Conservation (phyloP, 345 rosid genomes). For the Acer negundo region DNA sequence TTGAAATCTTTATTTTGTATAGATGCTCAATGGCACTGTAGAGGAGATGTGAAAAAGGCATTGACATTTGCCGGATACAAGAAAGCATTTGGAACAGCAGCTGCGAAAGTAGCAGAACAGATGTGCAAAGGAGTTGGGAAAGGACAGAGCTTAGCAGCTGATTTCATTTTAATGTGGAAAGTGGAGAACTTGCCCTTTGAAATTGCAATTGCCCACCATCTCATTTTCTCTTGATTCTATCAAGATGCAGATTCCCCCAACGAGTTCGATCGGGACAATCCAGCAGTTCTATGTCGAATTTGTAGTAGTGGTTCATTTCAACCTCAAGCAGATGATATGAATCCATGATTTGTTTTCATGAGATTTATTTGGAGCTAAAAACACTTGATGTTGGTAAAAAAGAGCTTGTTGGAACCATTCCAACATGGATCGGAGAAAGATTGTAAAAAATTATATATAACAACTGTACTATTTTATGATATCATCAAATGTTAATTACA, state of each 20-base stretch:
- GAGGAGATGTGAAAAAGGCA: constrained; percentile 78
- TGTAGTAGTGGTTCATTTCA: constrained; percentile 33
- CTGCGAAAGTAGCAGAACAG: constrained; percentile 69
- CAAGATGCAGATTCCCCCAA: constrained; percentile 29
- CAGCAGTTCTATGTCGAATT: constrained; percentile 48
- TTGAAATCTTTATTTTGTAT: too few relatives aligned
- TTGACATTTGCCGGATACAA: constrained; percentile 68
- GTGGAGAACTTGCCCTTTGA: constrained; percentile 96
- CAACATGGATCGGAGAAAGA: constrained; percentile 9
- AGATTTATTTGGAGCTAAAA: not conserved
- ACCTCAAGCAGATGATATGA: not conserved
- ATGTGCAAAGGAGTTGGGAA: constrained; percentile 89
- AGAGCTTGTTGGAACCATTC: constrained; percentile 3
- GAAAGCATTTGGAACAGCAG: constrained; percentile 83
- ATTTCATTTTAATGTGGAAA: constrained; percentile 64
- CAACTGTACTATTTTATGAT: too few relatives aligned
- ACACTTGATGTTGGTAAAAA: not conserved
- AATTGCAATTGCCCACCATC: constrained; percentile 94
- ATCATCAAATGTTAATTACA: too few relatives aligned
- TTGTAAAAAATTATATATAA: not conserved
- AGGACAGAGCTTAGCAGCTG: constrained; percentile 64
- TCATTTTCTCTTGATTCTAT: constrained; percentile 75
- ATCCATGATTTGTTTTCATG: not conserved
- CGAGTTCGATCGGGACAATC: constrained; percentile 33
- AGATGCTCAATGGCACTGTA: too few relatives aligned